Evolutionary conservation across 2,329 filamentous ascomycete species (phyloP), one percentile per base, ranked within the genome.

Genomic region (Monosporascus cannonballus): DNA sequence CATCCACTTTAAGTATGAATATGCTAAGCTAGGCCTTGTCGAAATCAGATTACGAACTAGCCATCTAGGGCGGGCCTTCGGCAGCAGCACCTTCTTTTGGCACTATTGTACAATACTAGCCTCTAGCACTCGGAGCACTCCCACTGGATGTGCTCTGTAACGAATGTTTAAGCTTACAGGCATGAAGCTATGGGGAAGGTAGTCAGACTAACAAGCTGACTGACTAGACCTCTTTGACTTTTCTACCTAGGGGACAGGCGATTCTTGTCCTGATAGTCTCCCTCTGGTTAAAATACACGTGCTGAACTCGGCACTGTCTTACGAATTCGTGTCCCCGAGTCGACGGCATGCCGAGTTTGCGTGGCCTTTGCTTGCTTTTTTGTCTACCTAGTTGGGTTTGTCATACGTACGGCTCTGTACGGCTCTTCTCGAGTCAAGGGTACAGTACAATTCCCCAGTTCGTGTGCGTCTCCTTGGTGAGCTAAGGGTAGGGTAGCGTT

Each of bases 401-500:
- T 59, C 59, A 53, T 54, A 59, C 55, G 55, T 48, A 51, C 27
- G 27, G 20, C 37, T 39, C 11, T 46, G 53, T 54, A 57, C 58
- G 54, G 55, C 58, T 59, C 58, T 55, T 41, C 56, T 51, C 60
- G 54, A 58, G 56, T 56, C 51, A 53, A 58, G 60, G 63, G 50
- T 18, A 41, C 36, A 46, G 11, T 8, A 46, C 14, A 27, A 11
- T 9, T 30, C 60, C 58, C 58, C 58, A 57, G 57, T 59, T 56
- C 59, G 56, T 56, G 44, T 55, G 24, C 42, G 11, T 61, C 56
- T 62, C 56, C 61, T 59, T 64, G 58, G 58, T 58, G 57, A 62
- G 61, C 57, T 56, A 61, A 59, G 57, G 56, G 57, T 51, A 64
- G 56, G 57, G 64, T 66, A 65, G 59, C 64, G 66, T 64, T 62